Evolutionary conservation across 352 stramenopile species (phyloP), one percentile per base, ranked within the genome.

Genomic region (Phytophthora multivora): DNA sequence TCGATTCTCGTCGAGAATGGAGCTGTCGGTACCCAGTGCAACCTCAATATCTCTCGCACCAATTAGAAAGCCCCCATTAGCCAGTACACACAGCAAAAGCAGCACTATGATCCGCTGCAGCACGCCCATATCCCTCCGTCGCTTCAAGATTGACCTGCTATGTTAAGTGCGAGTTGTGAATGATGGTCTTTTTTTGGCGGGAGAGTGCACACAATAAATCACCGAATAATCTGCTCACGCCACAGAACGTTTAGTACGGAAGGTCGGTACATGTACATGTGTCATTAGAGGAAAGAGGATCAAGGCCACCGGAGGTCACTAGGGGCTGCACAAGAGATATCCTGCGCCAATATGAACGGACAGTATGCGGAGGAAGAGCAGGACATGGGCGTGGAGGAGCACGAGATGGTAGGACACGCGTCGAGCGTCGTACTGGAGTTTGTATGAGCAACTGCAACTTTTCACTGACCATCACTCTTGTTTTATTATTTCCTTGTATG

Each of bases 301-400:
- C 11, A 16, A 28, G 40, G 18, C 10, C 40, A 18, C 21, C 18
- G 21, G 10, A 47, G 2, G 13, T 30, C 40, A 47, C 13, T n/a
- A 48, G 13, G 13, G 10, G 15, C 41, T 30, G 31, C 21, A 10
- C 36, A 19, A 41, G 51, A 35, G 21, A 33, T 1, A 48, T 15
- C 11, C 5, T 19, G 33, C 50, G 15, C 13, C 46, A 50, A 6
- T 21, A 73, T 69, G 70, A 59, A 55, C 36, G 66, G 11, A 40
- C 74, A 80, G 47, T 85, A 78, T 58, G 61, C 82, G 55, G 79
- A 86, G 48, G 66, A 80, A 43, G 74, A 77, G 55, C 65, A 79
- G 46, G 59, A 63, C 26, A 69, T 71, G 43, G 67, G 42, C 12
- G 59, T 58, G 31, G 71, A 85, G 50, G 61, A 71, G 26, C 77